These are phyloP conservation scores for Xanthoconium stramineum DNA, from an alignment of 768 basidiomycete genomes.

Conservation along the genomic window DNA sequence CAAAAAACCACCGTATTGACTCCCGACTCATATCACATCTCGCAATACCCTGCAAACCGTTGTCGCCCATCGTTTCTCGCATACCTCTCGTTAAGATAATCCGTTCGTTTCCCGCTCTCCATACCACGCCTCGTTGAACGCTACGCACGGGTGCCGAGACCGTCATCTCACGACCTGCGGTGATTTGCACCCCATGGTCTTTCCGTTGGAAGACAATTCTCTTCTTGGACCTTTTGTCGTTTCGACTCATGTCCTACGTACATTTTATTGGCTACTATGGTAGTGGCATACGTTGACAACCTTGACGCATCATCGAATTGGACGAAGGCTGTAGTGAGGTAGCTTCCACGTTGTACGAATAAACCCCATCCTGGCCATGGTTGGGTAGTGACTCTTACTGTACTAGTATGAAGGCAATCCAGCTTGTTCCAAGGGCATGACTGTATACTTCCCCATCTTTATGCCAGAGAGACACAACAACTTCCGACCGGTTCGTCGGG, in stretches of 20 bases:
- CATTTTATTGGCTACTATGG: background rate
- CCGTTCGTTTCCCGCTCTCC: background rate
- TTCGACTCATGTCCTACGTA: background rate
- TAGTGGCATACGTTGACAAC: background rate
- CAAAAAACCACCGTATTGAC: constrained; percentile 51
- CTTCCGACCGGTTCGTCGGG: too few species aligned
- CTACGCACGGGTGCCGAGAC: background rate
- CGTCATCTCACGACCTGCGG: background rate
- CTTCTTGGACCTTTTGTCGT: background rate
- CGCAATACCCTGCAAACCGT: background rate
- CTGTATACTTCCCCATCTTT: too few species aligned
- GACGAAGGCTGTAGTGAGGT: background rate
- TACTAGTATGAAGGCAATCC: too few species aligned
- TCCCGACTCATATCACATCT: background rate
- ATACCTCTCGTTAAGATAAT: background rate
- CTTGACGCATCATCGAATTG: background rate
- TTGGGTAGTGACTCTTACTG: too few species aligned
- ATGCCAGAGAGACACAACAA: too few species aligned
- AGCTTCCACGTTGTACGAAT: background rate
- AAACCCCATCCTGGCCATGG: too few species aligned
- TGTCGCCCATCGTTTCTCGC: background rate
- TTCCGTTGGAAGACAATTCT: background rate
- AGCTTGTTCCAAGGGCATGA: too few species aligned
- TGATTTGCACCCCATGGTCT: background rate
- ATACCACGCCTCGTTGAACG: background rate